These are phyloP conservation scores for Geosmithia putterillii DNA, from an alignment of 2,329 filamentous ascomycete species.

Conservation along the genomic window DNA sequence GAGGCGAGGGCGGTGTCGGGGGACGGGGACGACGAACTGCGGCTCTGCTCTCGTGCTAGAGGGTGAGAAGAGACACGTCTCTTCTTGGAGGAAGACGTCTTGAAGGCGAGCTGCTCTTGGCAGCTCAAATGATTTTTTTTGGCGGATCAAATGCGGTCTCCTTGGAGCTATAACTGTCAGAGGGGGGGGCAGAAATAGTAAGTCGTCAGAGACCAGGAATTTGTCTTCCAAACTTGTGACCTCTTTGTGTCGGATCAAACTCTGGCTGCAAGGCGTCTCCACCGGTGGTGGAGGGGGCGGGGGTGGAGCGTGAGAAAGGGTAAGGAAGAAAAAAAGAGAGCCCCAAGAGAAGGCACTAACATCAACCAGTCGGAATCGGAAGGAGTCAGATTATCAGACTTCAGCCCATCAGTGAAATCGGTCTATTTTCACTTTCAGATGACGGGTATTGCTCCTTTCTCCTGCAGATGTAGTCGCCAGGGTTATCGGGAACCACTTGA, in stretches of 20 bases:
- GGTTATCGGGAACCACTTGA: too few relatives aligned
- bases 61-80: conserved; percentile 47
- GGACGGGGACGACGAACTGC: conserved; percentile 14
- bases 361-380: neutral
- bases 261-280: neutral
- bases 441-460: too few relatives aligned
- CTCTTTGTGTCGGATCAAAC: neutral
- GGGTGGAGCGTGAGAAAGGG: neutral
- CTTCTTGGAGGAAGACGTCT: conserved; percentile 65
- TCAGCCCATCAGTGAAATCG: too few relatives aligned
- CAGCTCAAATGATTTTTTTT: conserved; percentile 32
- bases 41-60: conserved; percentile 28
- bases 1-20: conserved; percentile 38
- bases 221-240: neutral
- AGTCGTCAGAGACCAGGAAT: neutral
- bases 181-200: neutral
- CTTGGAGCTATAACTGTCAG: too few relatives aligned
- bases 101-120: conserved; percentile 54
- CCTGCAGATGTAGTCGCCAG: too few relatives aligned
- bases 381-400: too few relatives aligned
- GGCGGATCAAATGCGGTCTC: neutral
- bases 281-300: conserved; percentile 3
- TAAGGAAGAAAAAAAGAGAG: neutral
- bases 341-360: neutral
- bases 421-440: too few relatives aligned